A percentile compares a stretch with the other conserved stretches of the same genome.
These are phyloP conservation scores for Nakataea oryzae DNA, from an alignment of 2,329 filamentous ascomycete species.

Conservation along the genomic window DNA sequence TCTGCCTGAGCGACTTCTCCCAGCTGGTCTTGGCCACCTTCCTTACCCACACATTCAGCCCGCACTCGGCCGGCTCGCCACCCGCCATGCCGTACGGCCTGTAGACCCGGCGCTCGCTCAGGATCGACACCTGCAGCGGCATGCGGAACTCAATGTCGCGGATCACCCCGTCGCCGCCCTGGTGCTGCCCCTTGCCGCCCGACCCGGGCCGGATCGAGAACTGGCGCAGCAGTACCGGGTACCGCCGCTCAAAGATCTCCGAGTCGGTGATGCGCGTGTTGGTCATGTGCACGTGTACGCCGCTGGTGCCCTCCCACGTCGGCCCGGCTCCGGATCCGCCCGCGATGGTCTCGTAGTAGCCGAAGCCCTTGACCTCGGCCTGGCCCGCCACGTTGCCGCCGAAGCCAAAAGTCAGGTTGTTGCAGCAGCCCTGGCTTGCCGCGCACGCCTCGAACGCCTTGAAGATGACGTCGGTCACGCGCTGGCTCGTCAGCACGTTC, in stretches of 20 bases:
- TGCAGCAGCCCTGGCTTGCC: conserved; percentile 20
- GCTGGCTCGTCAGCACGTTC: conserved; percentile 18
- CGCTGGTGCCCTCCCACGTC: conserved; percentile 17
- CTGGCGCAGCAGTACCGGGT: conserved; percentile 20
- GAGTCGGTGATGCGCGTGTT: conserved; percentile 21
- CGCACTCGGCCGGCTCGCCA: conserved; percentile 13
- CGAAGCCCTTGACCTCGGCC: conserved; percentile 14
- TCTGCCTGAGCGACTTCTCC: conserved; percentile 4
- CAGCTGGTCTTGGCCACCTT: conserved; percentile 5
- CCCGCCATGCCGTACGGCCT: conserved; percentile 23
- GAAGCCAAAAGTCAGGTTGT: conserved; percentile 21
- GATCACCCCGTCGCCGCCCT: conserved; percentile 21
- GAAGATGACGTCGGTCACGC: conserved; percentile 22
- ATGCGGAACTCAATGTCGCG: conserved; percentile 23
- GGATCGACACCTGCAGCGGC: conserved; percentile 21
- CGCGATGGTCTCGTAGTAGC: conserved; percentile 21
- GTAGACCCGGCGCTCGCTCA: conserved; percentile 23
- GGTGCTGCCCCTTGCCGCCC: conserved; percentile 19
- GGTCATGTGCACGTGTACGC: conserved; percentile 20
- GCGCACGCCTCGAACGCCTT: conserved; percentile 16
- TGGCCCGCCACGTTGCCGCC: conserved; percentile 12
- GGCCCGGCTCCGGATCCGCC: conserved; percentile 22
- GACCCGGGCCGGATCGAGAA: conserved; percentile 17
- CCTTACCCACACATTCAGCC: conserved; percentile 10
- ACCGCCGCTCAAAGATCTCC: conserved; percentile 23